Base-by-base conservation (phyloP, 257 asterid species). In the Mitragyna speciosa region DNA sequence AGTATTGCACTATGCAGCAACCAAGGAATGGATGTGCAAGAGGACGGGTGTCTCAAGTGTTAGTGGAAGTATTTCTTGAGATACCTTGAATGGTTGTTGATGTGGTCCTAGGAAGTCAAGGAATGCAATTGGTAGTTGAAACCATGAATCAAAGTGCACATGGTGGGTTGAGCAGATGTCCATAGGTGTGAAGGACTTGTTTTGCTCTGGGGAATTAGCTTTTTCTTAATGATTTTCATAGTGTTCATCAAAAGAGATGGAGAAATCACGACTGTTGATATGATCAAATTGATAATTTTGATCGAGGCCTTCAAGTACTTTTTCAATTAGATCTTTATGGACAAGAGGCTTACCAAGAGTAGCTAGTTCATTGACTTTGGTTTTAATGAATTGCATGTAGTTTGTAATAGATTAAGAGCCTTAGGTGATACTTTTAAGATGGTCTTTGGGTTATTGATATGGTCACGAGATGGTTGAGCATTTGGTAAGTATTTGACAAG, bases 381-480 rank as follows among this genome's bases (percentile, higher is more conserved):
- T 36, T 24, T 78, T 73, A 1, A 78, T 19, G 0, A 52, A 19
- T 0, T 78, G 65, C 72, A 78, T 36, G 14, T 72, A 73, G 0
- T 72, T 20, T 0, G 73, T 31, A 19, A 72, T 65, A 2, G 76
- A 15, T 9, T 64, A 54, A 52, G 72, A 10, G 22, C 82, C 77
- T 54, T 73, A 66, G 66, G 65, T 19, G 54, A 52, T 64, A 9
- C 28, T 28, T 20, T 66, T 64, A 8, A 77, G 63, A 2, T 56
- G 30, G 15, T 64, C 56, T 45, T 78, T 78, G 66, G 73, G 41
- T 28, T 82, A 48, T 82, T 82, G 39, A 73, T 65, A 20, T 78
- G 82, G 3, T 71, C 82, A 12, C 70, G 8, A 11, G 81, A 76
- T 6, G 81, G 69, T 9, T 24, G 68, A 12, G 73, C 81, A 70